Percentiles rank a stretch among this genome's conserved stretches.
Conservation (phyloP, 257 asterid species). For the Leonotis leonurus region DNA sequence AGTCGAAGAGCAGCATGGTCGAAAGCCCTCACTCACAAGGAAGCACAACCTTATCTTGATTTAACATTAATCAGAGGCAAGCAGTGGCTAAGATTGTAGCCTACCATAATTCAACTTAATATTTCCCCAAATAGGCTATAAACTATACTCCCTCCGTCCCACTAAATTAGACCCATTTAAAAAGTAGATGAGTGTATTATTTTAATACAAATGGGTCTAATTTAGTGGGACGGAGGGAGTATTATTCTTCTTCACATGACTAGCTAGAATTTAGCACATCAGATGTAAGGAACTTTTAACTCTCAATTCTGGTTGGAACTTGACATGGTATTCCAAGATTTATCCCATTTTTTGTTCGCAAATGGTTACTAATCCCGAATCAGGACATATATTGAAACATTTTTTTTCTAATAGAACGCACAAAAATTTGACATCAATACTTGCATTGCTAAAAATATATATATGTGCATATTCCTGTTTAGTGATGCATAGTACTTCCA, state of each 20-base stretch:
- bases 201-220: no score
- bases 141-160: no score
- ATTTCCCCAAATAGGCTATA: no score
- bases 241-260: neutral
- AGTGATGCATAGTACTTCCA: neutral
- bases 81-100: constrained; percentile 40
- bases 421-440: neutral
- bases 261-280: neutral
- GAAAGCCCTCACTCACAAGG: constrained; percentile 21
- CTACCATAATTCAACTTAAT: neutral
- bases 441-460: neutral
- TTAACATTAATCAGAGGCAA: constrained; percentile 38
- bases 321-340: no score
- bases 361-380: neutral
- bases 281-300: neutral
- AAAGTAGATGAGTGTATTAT: no score
- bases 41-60: constrained; percentile 35
- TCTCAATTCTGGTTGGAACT: neutral
- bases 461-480: neutral
- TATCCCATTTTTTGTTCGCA: no score
- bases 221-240: no score
- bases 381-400: neutral
- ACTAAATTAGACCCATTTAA: no score
- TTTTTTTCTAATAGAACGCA: neutral
- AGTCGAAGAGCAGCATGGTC: constrained; percentile 49